A percentile compares a stretch with the other conserved stretches of the same genome.
phyloP scores from a whole-genome alignment of 2,329 filamentous ascomycete species.

The Scytalidium sp. region DNA sequence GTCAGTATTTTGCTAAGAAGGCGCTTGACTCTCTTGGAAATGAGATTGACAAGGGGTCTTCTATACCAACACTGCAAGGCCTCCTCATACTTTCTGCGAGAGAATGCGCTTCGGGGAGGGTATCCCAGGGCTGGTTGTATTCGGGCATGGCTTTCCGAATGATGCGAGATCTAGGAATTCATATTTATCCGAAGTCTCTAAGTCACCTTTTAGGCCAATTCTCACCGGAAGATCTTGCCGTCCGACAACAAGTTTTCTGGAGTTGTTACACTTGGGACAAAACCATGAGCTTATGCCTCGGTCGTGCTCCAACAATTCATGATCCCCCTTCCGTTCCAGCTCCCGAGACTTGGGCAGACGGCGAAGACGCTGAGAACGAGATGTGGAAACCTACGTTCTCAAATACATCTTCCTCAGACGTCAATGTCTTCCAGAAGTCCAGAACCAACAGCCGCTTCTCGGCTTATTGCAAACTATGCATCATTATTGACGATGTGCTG shows the following conservation, averaged over 20 bases:
- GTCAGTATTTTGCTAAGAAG: neutral
- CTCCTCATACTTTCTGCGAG: conserved; percentile 56
- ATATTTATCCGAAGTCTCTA: conserved; percentile 45
- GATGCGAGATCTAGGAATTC: conserved; percentile 46
- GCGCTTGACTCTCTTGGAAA: neutral
- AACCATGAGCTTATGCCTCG: conserved; percentile 55
- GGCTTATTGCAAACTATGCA: neutral
- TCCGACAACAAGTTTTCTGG: conserved; percentile 58
- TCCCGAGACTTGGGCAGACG: neutral
- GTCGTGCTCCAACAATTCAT: conserved; percentile 37
- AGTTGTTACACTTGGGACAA: conserved; percentile 64
- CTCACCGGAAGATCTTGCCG: conserved; percentile 55
- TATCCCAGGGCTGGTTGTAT: conserved; percentile 52
- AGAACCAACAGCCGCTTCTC: neutral
- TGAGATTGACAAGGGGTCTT: conserved; percentile 26
- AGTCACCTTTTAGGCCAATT: conserved; percentile 35
- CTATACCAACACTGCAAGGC: conserved; percentile 56
- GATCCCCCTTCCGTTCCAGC: conserved; percentile 4
- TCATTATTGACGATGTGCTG: neutral
- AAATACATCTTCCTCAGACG: neutral
- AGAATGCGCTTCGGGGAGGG: conserved; percentile 56
- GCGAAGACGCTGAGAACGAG: neutral
- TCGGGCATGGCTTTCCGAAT: conserved; percentile 48
- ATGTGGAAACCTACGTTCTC: neutral
- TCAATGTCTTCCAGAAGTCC: neutral